phyloP scores from a whole-genome alignment of 371 early-diverging fungal genomes.

The Batkoa obscura region DNA sequence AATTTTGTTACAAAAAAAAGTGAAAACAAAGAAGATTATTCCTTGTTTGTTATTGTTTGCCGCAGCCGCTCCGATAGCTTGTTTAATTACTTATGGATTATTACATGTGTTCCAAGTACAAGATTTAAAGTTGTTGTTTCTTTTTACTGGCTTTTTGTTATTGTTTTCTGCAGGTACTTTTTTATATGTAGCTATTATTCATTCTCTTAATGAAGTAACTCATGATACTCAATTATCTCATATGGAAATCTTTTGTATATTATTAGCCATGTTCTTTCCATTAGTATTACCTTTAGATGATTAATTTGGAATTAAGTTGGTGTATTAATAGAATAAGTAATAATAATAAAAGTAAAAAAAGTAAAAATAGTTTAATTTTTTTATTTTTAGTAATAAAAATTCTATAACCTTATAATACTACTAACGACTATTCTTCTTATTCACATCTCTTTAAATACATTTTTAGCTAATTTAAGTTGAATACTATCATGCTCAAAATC shows the following conservation, averaged over 20 bases:
- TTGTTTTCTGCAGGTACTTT: constrained; percentile 79
- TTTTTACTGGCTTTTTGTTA: constrained; percentile 68
- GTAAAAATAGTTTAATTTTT: too few relatives aligned
- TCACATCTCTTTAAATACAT: too few relatives aligned
- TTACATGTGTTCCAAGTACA: constrained; percentile 11
- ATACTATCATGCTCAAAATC: too few relatives aligned
- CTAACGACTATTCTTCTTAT: too few relatives aligned
- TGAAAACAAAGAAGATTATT: constrained; percentile 35
- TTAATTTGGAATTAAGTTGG: background rate
- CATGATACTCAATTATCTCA: background rate
- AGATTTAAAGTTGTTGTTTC: constrained; percentile 21
- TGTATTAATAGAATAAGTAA: too few relatives aligned
- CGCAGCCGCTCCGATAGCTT: constrained; percentile 64
- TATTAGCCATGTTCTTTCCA: background rate
- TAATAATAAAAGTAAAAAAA: too few relatives aligned
- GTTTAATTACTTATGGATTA: constrained; percentile 46
- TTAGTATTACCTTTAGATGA: background rate
- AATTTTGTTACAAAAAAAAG: constrained; percentile 25
- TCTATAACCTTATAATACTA: too few relatives aligned
- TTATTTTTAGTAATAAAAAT: too few relatives aligned
- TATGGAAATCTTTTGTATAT: background rate
- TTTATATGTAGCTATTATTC: constrained; percentile 65
- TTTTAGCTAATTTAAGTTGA: too few relatives aligned
- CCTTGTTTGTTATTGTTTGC: constrained; percentile 66
- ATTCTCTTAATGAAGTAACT: background rate